These are phyloP conservation scores for Fusarium hostae DNA, from an alignment of 2,329 filamentous ascomycete species.

Conservation along the genomic window DNA sequence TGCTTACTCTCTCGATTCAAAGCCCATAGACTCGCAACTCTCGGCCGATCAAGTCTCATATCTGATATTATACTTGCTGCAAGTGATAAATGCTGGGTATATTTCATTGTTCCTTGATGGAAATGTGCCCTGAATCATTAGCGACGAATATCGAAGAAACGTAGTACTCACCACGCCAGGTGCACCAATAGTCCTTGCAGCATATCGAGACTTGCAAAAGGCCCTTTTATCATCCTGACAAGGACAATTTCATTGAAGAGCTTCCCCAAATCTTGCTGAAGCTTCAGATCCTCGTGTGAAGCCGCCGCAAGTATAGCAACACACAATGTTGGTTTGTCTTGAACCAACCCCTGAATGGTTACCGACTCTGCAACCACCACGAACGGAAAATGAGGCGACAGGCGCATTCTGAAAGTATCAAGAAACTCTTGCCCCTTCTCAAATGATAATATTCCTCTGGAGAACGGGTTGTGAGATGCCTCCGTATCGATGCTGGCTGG, in stretches of 20 bases:
- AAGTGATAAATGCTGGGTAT: slow-evolving; percentile 47
- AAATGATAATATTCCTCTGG: slow-evolving; percentile 31
- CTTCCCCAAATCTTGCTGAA: slow-evolving; percentile 42
- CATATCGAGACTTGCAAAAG: slow-evolving; percentile 45
- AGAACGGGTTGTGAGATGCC: slow-evolving; percentile 40
- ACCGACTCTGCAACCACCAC: slow-evolving; percentile 38
- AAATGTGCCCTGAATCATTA: slow-evolving; percentile 47
- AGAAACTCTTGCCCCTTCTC: slow-evolving; percentile 44
- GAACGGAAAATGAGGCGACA: slow-evolving; percentile 47
- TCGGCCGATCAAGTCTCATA: slow-evolving; percentile 46
- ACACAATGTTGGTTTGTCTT: slow-evolving; percentile 41
- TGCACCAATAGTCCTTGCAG: slow-evolving; percentile 48
- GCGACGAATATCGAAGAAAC: not conserved
- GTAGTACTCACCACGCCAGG: slow-evolving; percentile 45
- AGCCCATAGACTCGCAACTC: slow-evolving; percentile 44
- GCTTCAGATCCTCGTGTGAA: slow-evolving; percentile 29
- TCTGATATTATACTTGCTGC: slow-evolving; percentile 48
- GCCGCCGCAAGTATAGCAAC: slow-evolving; percentile 47
- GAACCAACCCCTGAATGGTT: slow-evolving; percentile 33
- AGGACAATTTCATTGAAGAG: slow-evolving; percentile 46
- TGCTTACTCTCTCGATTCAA: slow-evolving; percentile 40
- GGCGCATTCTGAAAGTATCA: slow-evolving; percentile 38
- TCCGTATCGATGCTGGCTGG: slow-evolving; percentile 28
- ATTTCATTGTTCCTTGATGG: slow-evolving; percentile 44
- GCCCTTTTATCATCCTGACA: slow-evolving; percentile 35